Evolutionary conservation across 2,329 filamentous ascomycete species (phyloP), one percentile per base, ranked within the genome.

Genomic region (Cladosporium sp.): DNA sequence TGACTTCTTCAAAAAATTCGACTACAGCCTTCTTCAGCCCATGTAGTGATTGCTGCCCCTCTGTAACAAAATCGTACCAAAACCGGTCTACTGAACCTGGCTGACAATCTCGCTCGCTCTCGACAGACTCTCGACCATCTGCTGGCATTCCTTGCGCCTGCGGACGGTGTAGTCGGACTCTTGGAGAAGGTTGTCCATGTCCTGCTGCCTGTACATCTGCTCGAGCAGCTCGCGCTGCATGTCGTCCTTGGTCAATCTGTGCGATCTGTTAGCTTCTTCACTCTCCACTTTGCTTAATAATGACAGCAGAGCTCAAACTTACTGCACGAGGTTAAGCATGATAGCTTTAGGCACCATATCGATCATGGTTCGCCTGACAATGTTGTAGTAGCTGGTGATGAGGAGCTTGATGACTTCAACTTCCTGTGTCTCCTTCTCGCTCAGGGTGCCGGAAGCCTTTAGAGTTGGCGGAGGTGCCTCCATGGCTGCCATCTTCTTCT

Each of bases 401-500:
- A 98, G 79, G 58, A 98, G 83, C 76, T 98, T 98, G 68, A 98
- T 98, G 57, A 98, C 91, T 74, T 98, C 93, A 43, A 98, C 93
- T 71, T 98, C 93, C 59, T 95, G 88, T 55, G 84, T 85, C 71
- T 98, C 93, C 56, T 93, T 89, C 74, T 98, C 93, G 4, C 88
- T 95, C 37, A 98, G 77, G 22, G 86, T 95, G 40, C 93, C 92
- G 3, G 89, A 95, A 33, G 93, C 93, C 77, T 96, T 98, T 54
- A 98, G 82, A 40, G 84, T 92, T 31, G 93, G 83, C 57, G 93
- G 93, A 37, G 93, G 93, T 11, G 93, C 79, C 70, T 98, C 93
- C 93, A 98, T 98, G 44, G 92, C 91, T n/a, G 93, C 93, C 75
- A 95, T 95, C 85, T 96, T 97, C 82, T 98, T 98, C 84, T 97